These are phyloP conservation scores for Triticum urartu DNA, from an alignment of 176 grass and related monocot species.

Conservation along the genomic window DNA sequence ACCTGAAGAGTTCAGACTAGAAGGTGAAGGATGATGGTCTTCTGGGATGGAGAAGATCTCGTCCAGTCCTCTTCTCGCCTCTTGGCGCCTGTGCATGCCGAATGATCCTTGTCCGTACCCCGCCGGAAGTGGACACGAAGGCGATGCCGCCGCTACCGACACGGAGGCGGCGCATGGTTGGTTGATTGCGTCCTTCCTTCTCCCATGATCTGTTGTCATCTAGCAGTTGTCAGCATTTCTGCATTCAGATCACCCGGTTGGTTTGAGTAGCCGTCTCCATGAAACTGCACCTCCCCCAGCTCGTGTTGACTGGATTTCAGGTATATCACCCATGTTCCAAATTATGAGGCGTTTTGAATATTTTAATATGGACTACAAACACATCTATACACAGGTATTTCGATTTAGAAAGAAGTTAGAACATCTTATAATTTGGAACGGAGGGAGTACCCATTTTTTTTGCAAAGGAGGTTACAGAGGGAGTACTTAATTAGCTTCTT, in stretches of 20 bases:
- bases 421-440: too few species aligned
- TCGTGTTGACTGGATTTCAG: too few species aligned
- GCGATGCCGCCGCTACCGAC: not conserved
- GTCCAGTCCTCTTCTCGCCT: not conserved
- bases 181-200: not conserved
- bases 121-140: not conserved
- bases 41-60: not conserved
- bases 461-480: too few species aligned
- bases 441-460: too few species aligned
- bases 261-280: not conserved
- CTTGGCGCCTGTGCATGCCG: not conserved
- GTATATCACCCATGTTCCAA: too few species aligned
- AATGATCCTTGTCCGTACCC: not conserved
- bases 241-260: not conserved
- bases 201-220: slow-evolving; percentile 18
- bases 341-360: too few species aligned
- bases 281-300: not conserved
- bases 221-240: not conserved
- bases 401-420: too few species aligned
- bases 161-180: not conserved
- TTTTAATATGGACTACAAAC: too few species aligned
- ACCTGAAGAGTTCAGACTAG: not conserved
- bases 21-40: not conserved
- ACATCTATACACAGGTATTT: too few species aligned
- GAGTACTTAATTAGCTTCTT: too few species aligned